Evolutionary conservation across 495 filamentous ascomycete genomes (phyloP).

Genomic region (Pseudoneurospora amorphoporcata): DNA sequence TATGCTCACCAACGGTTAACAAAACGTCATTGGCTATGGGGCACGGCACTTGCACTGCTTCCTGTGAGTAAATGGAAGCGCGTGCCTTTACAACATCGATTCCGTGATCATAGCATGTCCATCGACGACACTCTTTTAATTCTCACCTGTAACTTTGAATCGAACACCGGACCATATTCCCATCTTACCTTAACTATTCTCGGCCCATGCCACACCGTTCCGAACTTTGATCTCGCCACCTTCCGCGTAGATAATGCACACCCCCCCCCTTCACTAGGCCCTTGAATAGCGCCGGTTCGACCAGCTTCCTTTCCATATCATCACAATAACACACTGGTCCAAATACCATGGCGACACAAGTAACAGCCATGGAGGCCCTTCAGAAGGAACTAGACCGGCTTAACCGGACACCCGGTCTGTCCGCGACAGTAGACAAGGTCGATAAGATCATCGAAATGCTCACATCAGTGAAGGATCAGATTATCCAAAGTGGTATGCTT

Average conservation of each 20-base stretch:
- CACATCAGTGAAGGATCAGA: slow-evolving; percentile 55
- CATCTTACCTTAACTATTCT: not conserved
- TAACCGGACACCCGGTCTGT: slow-evolving; percentile 57
- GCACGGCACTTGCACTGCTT: not conserved
- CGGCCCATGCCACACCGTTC: not conserved
- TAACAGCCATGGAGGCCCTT: slow-evolving; percentile 29
- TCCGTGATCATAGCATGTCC: not conserved
- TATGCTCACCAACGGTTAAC: not conserved
- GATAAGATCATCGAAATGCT: slow-evolving; percentile 72
- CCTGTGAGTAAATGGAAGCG: not conserved
- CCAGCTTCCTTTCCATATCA: not conserved
- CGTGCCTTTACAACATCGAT: not conserved
- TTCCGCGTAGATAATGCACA: not conserved
- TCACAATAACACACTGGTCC: not conserved
- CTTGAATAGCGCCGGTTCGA: not conserved
- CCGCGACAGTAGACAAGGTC: slow-evolving; percentile 62
- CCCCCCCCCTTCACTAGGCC: not conserved
- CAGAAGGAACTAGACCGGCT: slow-evolving; percentile 64
- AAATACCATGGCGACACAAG: slow-evolving; percentile 3
- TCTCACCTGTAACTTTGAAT: not conserved
- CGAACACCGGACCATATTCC: not conserved
- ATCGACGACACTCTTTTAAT: not conserved
- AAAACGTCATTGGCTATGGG: not conserved
- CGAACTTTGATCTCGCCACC: not conserved
- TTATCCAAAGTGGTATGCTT: slow-evolving; percentile 50